Percentiles rank a stretch among this genome's conserved stretches.
These are phyloP conservation scores for Neophaeococcomyces aloes DNA, from an alignment of 2,329 filamentous ascomycete genomes.

Conservation along the genomic window DNA sequence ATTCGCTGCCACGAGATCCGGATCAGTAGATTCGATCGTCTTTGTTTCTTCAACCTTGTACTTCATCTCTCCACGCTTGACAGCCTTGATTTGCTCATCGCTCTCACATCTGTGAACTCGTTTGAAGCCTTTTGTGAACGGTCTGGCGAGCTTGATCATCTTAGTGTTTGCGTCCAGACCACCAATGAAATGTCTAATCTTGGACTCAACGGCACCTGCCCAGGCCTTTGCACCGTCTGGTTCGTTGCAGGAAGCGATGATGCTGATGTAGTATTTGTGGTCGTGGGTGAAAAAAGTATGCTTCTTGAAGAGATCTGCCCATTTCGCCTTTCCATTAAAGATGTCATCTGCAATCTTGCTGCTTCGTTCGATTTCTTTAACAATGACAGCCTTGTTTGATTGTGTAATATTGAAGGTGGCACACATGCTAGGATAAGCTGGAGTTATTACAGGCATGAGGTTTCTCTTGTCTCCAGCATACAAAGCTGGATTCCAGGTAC, in stretches of 20 bases:
- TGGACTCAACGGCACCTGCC: slow-evolving; percentile 89
- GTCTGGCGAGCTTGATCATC: slow-evolving; percentile 66
- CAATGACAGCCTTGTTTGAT: slow-evolving; percentile 76
- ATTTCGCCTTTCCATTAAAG: slow-evolving; percentile 61
- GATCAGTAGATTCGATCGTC: slow-evolving; percentile 41
- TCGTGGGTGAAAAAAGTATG: slow-evolving; percentile 88
- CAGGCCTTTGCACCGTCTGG: slow-evolving; percentile 78
- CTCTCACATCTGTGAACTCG: slow-evolving; percentile 60
- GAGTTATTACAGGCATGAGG: slow-evolving; percentile 96
- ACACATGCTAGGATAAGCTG: slow-evolving; percentile 95
- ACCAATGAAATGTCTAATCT: slow-evolving; percentile 73
- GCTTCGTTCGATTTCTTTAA: slow-evolving; percentile 69
- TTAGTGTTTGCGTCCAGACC: slow-evolving; percentile 70
- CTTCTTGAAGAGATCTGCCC: slow-evolving; percentile 80
- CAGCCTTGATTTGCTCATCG: slow-evolving; percentile 51
- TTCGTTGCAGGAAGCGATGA: slow-evolving; percentile 70
- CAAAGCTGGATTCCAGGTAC: slow-evolving; percentile 85
- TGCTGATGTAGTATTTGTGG: slow-evolving; percentile 91
- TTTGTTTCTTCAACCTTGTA: slow-evolving; percentile 47
- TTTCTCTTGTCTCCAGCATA: slow-evolving; percentile 75
- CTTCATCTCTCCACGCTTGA: slow-evolving; percentile 51
- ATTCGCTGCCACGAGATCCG: slow-evolving; percentile 39
- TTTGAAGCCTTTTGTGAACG: slow-evolving; percentile 88
- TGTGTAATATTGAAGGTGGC: slow-evolving; percentile 86
- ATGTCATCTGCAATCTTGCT: slow-evolving; percentile 70